These are phyloP conservation scores for Alternaria metachromatica DNA, from an alignment of 2,329 filamentous ascomycete genomes.

Conservation along the genomic window DNA sequence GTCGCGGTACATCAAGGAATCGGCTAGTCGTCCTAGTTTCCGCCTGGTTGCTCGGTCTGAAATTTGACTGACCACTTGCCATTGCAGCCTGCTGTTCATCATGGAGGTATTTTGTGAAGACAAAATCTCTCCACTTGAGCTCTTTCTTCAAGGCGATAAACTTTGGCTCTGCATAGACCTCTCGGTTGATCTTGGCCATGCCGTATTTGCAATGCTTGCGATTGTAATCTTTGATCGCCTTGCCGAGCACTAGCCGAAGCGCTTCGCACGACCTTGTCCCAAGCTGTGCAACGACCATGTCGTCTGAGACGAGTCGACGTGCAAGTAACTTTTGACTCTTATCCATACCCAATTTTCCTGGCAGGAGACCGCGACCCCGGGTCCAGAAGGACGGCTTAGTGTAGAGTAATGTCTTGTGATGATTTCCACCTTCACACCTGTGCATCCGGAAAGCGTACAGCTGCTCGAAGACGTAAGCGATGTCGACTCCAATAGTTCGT, in stretches of 20 bases:
- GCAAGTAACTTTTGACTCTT: slow-evolving; percentile 6
- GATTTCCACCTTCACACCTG: background rate
- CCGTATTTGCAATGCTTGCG: background rate
- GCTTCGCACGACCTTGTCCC: background rate
- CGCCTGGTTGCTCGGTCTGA: background rate
- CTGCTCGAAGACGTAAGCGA: slow-evolving; percentile 4
- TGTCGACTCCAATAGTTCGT: slow-evolving; percentile 1
- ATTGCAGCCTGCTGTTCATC: background rate
- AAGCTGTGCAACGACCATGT: slow-evolving; percentile 1
- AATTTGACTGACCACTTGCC: background rate
- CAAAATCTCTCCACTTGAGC: background rate
- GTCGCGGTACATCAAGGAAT: background rate
- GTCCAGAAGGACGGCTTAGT: background rate
- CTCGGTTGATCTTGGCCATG: slow-evolving; percentile 1
- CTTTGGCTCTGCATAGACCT: background rate
- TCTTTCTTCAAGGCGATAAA: background rate
- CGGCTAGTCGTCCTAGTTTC: background rate
- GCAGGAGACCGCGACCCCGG: background rate
- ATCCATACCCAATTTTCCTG: background rate
- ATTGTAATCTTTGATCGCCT: background rate
- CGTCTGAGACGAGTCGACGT: slow-evolving; percentile 5
- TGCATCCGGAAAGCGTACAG: background rate
- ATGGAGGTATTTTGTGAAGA: background rate
- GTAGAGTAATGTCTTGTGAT: slow-evolving; percentile 4
- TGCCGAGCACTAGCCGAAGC: background rate